Percentiles rank a stretch among this genome's conserved stretches.
Evolutionary conservation across 768 basidiomycete species (phyloP).

Genomic region (Peribolospora kevripleyi): DNA sequence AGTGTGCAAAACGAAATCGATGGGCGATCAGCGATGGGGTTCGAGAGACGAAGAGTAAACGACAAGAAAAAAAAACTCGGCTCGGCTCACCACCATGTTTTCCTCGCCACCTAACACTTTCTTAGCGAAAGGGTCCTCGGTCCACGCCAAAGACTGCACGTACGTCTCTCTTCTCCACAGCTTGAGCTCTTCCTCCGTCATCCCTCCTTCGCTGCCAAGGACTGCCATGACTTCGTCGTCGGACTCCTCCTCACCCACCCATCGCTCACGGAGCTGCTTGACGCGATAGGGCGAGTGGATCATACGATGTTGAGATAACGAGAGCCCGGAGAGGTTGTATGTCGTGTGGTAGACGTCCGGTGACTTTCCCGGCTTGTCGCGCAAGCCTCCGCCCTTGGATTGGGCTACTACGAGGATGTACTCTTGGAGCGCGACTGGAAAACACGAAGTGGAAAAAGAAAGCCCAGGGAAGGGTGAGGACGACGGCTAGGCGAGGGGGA

Average conservation of each 20-base stretch:
- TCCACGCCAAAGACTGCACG: constrained; percentile 36
- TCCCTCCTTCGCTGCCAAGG: constrained; percentile 3
- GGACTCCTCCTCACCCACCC: not conserved
- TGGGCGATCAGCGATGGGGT: not conserved
- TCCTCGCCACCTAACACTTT: constrained; percentile 29
- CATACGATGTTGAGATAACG: constrained; percentile 62
- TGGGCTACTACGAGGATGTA: constrained; percentile 73
- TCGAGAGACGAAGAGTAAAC: not conserved
- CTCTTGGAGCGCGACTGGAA: constrained; percentile 45
- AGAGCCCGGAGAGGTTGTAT: constrained; percentile 75
- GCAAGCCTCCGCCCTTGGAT: constrained; percentile 55
- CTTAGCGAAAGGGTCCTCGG: constrained; percentile 39
- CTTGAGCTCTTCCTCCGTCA: constrained; percentile 17
- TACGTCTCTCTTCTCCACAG: constrained; percentile 29
- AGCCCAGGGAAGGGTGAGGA: too few species aligned
- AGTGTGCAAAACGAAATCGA: not conserved
- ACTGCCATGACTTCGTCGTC: not conserved
- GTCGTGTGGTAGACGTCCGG: constrained; percentile 89
- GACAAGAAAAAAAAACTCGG: not conserved
- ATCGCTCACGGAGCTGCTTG: constrained; percentile 1
- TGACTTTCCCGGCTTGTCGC: constrained; percentile 90
- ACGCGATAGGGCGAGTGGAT: constrained; percentile 23
- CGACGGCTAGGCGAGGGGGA: too few species aligned
- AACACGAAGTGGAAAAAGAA: not conserved
- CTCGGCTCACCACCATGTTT: constrained; percentile 16